Conservation (phyloP, 2,329 filamentous ascomycete genomes). For the Fusarium heterosporum region DNA sequence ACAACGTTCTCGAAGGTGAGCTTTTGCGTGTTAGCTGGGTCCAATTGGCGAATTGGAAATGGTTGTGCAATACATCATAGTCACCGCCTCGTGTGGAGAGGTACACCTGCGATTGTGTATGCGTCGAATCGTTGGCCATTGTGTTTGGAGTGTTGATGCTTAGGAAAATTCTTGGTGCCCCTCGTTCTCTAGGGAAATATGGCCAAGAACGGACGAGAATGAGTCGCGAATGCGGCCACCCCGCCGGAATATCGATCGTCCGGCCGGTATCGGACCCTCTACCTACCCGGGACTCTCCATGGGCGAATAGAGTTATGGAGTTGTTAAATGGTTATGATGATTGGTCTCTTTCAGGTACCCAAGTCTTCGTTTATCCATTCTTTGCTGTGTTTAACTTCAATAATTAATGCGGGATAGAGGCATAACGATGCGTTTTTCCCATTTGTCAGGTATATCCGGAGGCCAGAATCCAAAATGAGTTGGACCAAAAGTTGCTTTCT, state of each 20-base stretch:
- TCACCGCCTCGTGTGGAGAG: conserved; percentile 47
- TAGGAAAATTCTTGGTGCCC: conserved; percentile 37
- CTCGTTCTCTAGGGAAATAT: conserved; percentile 12
- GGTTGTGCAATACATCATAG: conserved; percentile 35
- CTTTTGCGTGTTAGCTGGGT: conserved; percentile 55
- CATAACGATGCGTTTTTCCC: no score
- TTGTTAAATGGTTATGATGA: neutral
- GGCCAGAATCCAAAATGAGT: no score
- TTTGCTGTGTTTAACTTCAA: neutral
- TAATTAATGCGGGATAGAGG: no score
- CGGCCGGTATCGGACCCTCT: conserved; percentile 32
- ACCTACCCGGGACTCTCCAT: neutral
- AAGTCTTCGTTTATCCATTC: no score
- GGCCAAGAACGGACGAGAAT: conserved; percentile 8
- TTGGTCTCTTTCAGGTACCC: neutral
- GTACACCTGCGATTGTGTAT: conserved; percentile 45
- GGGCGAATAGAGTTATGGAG: neutral
- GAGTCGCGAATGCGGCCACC: conserved; percentile 28
- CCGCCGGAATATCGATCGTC: conserved; percentile 39
- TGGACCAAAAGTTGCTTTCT: no score
- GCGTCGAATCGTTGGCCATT: conserved; percentile 41
- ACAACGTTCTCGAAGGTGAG: conserved; percentile 90
- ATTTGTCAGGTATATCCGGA: no score
- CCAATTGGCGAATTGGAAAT: neutral
- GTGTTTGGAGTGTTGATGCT: conserved; percentile 24